phyloP scores from a whole-genome alignment of 371 early-diverging fungal species.

The Lichtheimia hyalospora region DNA sequence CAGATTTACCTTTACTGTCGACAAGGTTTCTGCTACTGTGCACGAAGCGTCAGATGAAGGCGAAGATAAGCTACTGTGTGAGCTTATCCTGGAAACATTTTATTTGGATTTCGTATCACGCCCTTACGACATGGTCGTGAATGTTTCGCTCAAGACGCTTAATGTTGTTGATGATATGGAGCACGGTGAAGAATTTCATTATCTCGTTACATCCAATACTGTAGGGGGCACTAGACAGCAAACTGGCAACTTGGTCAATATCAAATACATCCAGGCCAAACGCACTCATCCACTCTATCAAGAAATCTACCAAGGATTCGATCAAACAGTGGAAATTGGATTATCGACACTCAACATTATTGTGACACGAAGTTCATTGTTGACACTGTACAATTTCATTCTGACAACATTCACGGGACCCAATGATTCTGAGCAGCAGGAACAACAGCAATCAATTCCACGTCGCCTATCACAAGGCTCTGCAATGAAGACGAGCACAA shows the following conservation, averaged over 20 bases:
- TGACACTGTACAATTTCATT: conserved; percentile 76
- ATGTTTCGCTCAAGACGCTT: conserved; percentile 63
- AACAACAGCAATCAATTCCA: not conserved
- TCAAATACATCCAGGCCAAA: conserved; percentile 64
- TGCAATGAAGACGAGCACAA: not conserved
- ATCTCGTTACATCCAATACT: conserved; percentile 63
- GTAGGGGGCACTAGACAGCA: conserved; percentile 12
- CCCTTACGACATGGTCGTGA: conserved; percentile 59
- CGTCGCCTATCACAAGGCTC: not conserved
- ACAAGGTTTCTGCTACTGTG: conserved; percentile 67
- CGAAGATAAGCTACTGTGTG: conserved; percentile 48
- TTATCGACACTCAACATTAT: conserved; percentile 72
- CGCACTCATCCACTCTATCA: conserved; percentile 59
- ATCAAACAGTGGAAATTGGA: conserved; percentile 68
- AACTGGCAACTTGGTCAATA: conserved; percentile 48
- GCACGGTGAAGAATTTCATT: conserved; percentile 52
- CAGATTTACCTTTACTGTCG: conserved; percentile 70
- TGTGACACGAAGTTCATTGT: conserved; percentile 69
- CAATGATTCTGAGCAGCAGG: conserved; percentile 2
- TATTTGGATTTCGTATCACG: conserved; percentile 56
- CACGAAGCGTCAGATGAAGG: conserved; percentile 39
- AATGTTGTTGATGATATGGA: conserved; percentile 61
- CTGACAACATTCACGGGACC: conserved; percentile 69
- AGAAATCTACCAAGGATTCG: conserved; percentile 55
- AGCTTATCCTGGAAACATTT: conserved; percentile 57